Percentiles rank a stretch among this genome's conserved stretches.
phyloP scores from a whole-genome alignment of 1,139 yeast species.

The Yueomyces sp. region DNA sequence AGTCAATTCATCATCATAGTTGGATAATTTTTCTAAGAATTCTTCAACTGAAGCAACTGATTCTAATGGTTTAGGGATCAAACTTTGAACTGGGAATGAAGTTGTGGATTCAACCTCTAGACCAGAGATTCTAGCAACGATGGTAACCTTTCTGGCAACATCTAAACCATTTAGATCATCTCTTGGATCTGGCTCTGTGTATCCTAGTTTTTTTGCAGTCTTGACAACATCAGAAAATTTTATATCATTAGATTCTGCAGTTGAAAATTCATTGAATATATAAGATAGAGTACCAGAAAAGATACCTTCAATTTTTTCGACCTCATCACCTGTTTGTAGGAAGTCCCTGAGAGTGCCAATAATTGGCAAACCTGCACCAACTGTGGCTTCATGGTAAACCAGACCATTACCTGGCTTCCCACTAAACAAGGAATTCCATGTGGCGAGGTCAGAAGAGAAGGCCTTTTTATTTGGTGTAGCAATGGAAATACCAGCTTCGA shows the following conservation, averaged over 20 bases:
- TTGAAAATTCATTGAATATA: conserved; percentile 85
- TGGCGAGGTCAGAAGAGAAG: conserved; percentile 62
- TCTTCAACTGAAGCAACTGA: conserved; percentile 60
- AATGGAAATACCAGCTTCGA: conserved; percentile 70
- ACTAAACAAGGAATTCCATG: conserved; percentile 68
- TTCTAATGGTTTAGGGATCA: conserved; percentile 81
- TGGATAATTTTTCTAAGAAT: conserved; percentile 68
- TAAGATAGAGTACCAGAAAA: conserved; percentile 95
- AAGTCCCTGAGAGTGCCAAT: conserved; percentile 80
- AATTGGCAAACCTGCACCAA: conserved; percentile 96
- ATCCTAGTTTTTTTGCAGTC: conserved; percentile 81
- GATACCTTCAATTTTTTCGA: conserved; percentile 86
- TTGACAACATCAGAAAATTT: conserved; percentile 84
- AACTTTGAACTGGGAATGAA: conserved; percentile 88
- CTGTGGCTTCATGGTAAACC: conserved; percentile 97
- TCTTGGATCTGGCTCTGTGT: conserved; percentile 98
- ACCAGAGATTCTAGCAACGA: conserved; percentile 86
- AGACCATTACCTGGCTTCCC: conserved; percentile 45
- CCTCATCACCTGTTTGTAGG: conserved; percentile 82
- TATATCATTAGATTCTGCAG: conserved; percentile 44
- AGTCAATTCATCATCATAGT: conserved; percentile 70
- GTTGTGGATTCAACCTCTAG: conserved; percentile 78
- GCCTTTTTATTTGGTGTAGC: conserved; percentile 99
- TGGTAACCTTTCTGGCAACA: conserved; percentile 95
- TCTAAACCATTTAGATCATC: conserved; percentile 96